phyloP scores from a whole-genome alignment of 2,329 filamentous ascomycete species.

The Triangularia setosa region DNA sequence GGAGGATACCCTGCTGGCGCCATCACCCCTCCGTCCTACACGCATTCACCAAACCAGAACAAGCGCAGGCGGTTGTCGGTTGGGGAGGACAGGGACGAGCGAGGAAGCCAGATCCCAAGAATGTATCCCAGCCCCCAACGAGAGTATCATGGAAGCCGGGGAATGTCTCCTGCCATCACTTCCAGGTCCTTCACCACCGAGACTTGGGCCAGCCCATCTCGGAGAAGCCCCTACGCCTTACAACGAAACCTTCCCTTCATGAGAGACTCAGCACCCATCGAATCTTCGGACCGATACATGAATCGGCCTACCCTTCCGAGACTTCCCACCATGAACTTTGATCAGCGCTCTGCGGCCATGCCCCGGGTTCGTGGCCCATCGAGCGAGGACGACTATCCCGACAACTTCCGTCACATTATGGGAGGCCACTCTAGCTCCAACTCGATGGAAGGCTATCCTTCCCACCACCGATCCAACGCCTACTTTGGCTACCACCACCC shows the following conservation, averaged over 20 bases:
- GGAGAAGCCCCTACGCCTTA: conserved; percentile 34
- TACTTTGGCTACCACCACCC: conserved; percentile 42
- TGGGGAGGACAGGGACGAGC: conserved; percentile 40
- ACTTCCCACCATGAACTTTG: conserved; percentile 38
- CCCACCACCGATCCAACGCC: conserved; percentile 37
- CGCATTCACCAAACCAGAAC: conserved; percentile 45
- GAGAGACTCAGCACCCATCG: conserved; percentile 30
- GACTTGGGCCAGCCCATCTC: conserved; percentile 33
- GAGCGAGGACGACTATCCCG: conserved; percentile 31
- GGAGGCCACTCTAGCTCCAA: conserved; percentile 25
- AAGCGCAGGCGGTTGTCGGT: conserved; percentile 46
- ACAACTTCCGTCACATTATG: conserved; percentile 26
- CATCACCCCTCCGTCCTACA: conserved; percentile 44
- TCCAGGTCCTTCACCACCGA: conserved; percentile 30
- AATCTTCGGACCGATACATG: conserved; percentile 35
- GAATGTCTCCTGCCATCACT: conserved; percentile 35
- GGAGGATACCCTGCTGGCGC: conserved; percentile 21
- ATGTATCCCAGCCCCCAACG: conserved; percentile 38
- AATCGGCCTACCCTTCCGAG: conserved; percentile 38
- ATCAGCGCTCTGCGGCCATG: conserved; percentile 32
- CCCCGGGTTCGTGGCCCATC: conserved; percentile 32
- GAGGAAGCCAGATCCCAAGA: conserved; percentile 44
- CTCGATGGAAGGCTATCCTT: conserved; percentile 31
- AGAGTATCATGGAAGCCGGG: conserved; percentile 28
- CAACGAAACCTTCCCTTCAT: conserved; percentile 32